Base-by-base conservation (phyloP, 1,139 yeast genomes). In the Protomyces lactucae-debilis region DNA sequence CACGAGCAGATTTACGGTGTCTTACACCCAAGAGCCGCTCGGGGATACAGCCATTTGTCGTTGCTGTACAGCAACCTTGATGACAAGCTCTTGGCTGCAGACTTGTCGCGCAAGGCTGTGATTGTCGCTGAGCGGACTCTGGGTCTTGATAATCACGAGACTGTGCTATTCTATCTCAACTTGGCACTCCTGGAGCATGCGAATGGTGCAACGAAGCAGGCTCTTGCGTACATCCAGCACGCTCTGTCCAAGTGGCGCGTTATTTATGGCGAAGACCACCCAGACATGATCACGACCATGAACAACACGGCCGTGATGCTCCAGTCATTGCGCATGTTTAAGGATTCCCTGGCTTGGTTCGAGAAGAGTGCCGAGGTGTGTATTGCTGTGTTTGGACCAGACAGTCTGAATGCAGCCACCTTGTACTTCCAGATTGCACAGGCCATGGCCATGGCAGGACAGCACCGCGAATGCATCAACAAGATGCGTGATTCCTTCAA, bases 1-100 rank as follows among this genome's bases (percentile, higher is more conserved):
- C 84, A 85, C 70, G 96, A 92, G 73, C 96, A 91, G 73, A 84
- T 89, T 39, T 88, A 88, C 71, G 97, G 98, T 25, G 76, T 82
- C 53, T 82, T 93, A 40, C 95, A 91, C 72, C 82, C 87, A 10
- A 91, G 87, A 70, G 88, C 93, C 51, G 91, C 93, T 21, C 83
- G 82, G 64, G 85, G 86, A 53, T 88, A 86, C 73, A 78, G 84
- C 53, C 78, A 83, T 39, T 78, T 89, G 56, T 85, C 96, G 12
- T 85, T 86, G 69, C 76, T 85, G 28, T 87, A 85, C 76, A 82
- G 84, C 67, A 90, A 86, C 67, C 74, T 85, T 57, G 85, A 85
- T 10, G 77, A 81, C 70, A 75, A 77, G 55, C 76, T 77, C 37
- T 85, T 83, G 70, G 93, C 97, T 3, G 81, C 85, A 64, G 81